Base-by-base conservation (phyloP, 306 rosid species). In the Urtica urens region DNA sequence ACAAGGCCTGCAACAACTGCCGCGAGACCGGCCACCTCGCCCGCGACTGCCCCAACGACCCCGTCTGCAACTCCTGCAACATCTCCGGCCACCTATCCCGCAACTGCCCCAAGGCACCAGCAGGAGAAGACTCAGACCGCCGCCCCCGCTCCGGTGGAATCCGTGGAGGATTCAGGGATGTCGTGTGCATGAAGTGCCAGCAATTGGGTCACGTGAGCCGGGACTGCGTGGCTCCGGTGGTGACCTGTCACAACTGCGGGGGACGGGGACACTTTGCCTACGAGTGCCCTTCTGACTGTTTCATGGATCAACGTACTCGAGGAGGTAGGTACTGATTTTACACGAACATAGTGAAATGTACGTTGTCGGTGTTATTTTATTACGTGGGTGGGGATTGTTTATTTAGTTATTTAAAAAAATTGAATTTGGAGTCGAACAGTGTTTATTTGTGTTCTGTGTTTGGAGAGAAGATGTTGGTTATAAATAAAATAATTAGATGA, bases 1-100 rank as follows among this genome's bases (percentile, higher is more conserved):
- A 81, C 49, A 90, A 90, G 76, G 99, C 99, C n/a, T 90, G 99
- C 62, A 90, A 85, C 77, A 90, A 90, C 67, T 90, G 99, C 66
- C 69, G 99, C 81, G 81, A 81, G 73, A 90, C 99, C 0, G 95
- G 95, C 41, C 99, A 85, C 56, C 71, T 90, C 54, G 99, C 99
- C n/a, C 93, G 99, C 16, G 99, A 90, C 52, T 90, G 99, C 64
- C 85, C 95, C 0, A 90, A 85, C 5, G 92, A 90, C 42, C 99
- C 99, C 22, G 75, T 85, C 52, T 90, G 99, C 69, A 90, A 90
- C 62, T 34, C 80, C 56, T 90, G 99, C 78, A 90, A 90, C 67
- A 92, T 90, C 52, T 78, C 95, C 10, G 99, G 99, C 59, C 99
- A 85, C 46, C 76, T 90, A 39, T 93, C 99, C 22, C 81, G 95